Conservation (phyloP, 768 basidiomycete genomes). For the Pholiota molesta region DNA sequence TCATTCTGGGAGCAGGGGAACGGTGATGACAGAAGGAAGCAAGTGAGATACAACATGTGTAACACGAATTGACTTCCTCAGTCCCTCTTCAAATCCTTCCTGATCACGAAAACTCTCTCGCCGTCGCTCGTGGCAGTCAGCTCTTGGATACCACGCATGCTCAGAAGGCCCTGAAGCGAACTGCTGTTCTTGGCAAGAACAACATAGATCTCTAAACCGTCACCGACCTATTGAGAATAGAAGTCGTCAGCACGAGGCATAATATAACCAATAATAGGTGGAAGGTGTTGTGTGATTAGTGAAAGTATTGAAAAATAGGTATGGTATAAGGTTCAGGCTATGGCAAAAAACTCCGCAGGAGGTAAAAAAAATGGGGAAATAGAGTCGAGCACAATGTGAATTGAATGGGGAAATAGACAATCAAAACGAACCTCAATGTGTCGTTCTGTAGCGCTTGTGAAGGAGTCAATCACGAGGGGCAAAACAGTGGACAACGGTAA, state of each 20-base stretch:
- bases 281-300: conserved; percentile 6
- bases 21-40: conserved; percentile 22
- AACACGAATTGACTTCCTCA: conserved; percentile 34
- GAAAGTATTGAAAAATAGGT: conserved; percentile 15
- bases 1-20: conserved; percentile 23
- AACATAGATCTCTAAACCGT: conserved; percentile 92
- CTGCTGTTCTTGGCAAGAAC: conserved; percentile 71
- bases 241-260: conserved; percentile 19
- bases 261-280: neutral
- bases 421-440: conserved; percentile 83
- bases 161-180: conserved; percentile 58
- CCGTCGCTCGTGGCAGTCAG: conserved; percentile 61
- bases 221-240: conserved; percentile 70
- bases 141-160: conserved; percentile 61
- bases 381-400: conserved; percentile 9
- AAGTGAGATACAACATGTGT: conserved; percentile 20
- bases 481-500: conserved; percentile 82
- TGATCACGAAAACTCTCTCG: conserved; percentile 76
- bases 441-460: conserved; percentile 96
- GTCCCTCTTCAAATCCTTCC: conserved; percentile 85
- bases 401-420: conserved; percentile 13
- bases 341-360: conserved; percentile 9
- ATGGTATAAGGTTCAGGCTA: neutral
- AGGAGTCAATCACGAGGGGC: conserved; percentile 91
- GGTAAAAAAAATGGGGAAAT: conserved; percentile 7